phyloP scores from a whole-genome alignment of 2,329 filamentous ascomycete species.

The Hypoxylon sp. region DNA sequence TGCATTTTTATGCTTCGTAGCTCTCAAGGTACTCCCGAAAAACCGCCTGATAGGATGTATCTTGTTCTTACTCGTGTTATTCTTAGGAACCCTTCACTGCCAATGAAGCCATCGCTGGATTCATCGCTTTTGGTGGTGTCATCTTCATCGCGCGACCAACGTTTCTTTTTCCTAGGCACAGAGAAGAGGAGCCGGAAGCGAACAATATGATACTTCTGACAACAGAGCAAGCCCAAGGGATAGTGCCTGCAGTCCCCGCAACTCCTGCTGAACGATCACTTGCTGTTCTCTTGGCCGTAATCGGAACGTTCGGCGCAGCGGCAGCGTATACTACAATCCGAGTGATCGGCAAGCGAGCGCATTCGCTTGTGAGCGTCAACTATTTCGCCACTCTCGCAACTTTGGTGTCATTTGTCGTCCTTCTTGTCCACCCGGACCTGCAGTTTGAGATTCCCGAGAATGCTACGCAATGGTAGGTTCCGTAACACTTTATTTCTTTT shows the following conservation, averaged over 20 bases:
- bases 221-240: slow-evolving; percentile 25
- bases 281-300: slow-evolving; percentile 70
- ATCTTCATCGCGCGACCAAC: slow-evolving; percentile 77
- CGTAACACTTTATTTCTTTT: not conserved
- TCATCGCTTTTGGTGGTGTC: slow-evolving; percentile 76
- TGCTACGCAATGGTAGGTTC: slow-evolving; percentile 56
- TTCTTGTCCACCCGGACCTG: slow-evolving; percentile 57
- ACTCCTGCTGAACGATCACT: slow-evolving; percentile 69
- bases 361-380: slow-evolving; percentile 79
- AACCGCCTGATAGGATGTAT: not conserved
- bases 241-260: slow-evolving; percentile 40
- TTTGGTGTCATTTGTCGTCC: slow-evolving; percentile 68
- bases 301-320: slow-evolving; percentile 75
- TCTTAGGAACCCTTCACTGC: slow-evolving; percentile 74
- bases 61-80: slow-evolving; percentile 43
- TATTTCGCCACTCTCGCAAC: slow-evolving; percentile 77
- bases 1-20: slow-evolving; percentile 71
- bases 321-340: slow-evolving; percentile 77
- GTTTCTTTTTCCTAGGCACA: slow-evolving; percentile 58
- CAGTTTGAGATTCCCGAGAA: slow-evolving; percentile 49
- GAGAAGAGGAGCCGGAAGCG: slow-evolving; percentile 1
- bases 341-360: slow-evolving; percentile 76
- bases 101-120: slow-evolving; percentile 72
- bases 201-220: slow-evolving; percentile 13
- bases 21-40: slow-evolving; percentile 37